Evolutionary conservation across 306 rosid genomes (phyloP), one percentile per base, ranked within the genome.

Genomic region (Dalbergia cultrata): DNA sequence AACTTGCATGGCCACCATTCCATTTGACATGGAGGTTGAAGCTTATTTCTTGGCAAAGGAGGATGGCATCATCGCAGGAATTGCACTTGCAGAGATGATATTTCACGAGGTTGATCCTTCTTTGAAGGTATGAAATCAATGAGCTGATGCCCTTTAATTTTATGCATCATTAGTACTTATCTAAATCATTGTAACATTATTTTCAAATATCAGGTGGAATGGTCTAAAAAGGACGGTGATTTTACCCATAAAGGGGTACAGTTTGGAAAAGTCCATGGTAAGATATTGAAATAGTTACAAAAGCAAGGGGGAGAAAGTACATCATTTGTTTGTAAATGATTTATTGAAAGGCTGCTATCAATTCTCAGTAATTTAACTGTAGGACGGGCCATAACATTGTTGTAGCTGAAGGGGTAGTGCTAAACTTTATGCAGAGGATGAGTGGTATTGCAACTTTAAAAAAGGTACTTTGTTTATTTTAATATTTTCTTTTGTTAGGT

Each of bases 391-490:
- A 91, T 80, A 89, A 80, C 90, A 89, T 95, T 69, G 89, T 91
- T 78, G 89, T 89, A 63, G 99, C 97, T 70, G 95, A 95, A 85
- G 88, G 99, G 86, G 90, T 95, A 19, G 94, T 87, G 33, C 90
- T 95, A 71, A 95, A 95, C 89, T 93, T 95, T 83, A 95, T 93
- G 97, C 97, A 95, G 87, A 91, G 95, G 86, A 91, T 95, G 99
- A 95, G 99, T 81, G 95, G 97, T 81, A 90, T 95, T 80, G 99
- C 99, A 72, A 93, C 99, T 83, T 84, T 91, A 58, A 91, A 97
- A 19, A 93, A 93, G 95, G 97, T 95, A 75, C 17, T 39, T 65
- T 83, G 34, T 72, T 77, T 80, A 43, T 52, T 74, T 57, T 11
- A 60, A 26, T 77, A 17, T 1, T 16, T 60, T 43, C 53, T 50